Base-by-base conservation (phyloP, 108 stramenopile species). In the Cylindrotheca closterium region DNA sequence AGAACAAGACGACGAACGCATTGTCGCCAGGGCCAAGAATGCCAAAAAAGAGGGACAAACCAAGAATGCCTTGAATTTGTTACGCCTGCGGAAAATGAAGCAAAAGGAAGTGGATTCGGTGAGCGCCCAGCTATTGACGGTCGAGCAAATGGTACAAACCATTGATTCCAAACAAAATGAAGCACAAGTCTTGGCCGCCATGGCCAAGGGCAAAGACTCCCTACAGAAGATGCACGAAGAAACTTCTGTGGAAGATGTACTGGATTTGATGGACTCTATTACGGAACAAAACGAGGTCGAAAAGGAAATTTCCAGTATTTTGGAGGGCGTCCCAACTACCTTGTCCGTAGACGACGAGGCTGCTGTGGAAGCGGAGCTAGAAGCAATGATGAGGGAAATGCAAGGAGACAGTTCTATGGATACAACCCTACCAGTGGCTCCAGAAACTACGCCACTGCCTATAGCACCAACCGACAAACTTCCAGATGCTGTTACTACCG, bases 261-360 rank as follows among this genome's bases (percentile, higher is more conserved):
- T 93, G 61, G 64, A 91, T 37, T 75, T 96, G 62, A 94, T 96
- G 96, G 96, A 93, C 60, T 78, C 91, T 45, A 80, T 94, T 51
- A 68, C 82, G 42, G 93, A 93, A 77, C 84, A 91, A 65, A 58
- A 78, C 55, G 93, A 92, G 64, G 68, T 92, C 22, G 91, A 96
- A 72, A 73, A 67, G 58, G 83, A 82, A 73, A 92, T 96, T 51
- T 75, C 73, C n/a, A 81, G 86, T 22, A 70, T 82, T 47, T 55
- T 93, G 25, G 56, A 65, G 24, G 68, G 68, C 24, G 58, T 62
- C 0, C 71, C 77, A n/a, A 47, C 22, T 27, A 30, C 26, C 27
- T 54, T 85, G 31, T 51, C 71, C 8, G 51, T 65, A 0, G 81
- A 71, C 68, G 73, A 81, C 15, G 79, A 83, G 60, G 79, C 57